A percentile compares a stretch with the other conserved stretches of the same genome.
phyloP scores from a whole-genome alignment of 2,329 filamentous ascomycete species.

The Paecilomyces sp. region DNA sequence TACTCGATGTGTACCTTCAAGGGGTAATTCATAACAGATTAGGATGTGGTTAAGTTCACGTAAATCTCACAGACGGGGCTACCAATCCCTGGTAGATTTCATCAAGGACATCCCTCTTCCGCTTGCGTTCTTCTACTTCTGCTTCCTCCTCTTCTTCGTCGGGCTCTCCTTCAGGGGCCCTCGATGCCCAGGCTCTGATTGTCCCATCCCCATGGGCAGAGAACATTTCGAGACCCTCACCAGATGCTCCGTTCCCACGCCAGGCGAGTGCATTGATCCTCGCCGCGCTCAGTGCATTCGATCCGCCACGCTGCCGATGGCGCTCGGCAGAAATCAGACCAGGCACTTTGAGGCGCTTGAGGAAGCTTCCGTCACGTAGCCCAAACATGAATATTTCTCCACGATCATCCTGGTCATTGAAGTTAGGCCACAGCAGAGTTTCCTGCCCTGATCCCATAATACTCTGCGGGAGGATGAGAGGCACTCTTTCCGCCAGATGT shows the following conservation, averaged over 20 bases:
- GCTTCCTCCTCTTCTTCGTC: conserved; percentile 39
- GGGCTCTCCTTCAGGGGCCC: conserved; percentile 41
- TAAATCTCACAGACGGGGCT: conserved; percentile 62
- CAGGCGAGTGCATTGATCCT: conserved; percentile 71
- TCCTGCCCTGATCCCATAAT: conserved; percentile 53
- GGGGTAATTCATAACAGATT: background rate
- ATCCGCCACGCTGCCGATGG: conserved; percentile 31
- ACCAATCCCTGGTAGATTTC: conserved; percentile 74
- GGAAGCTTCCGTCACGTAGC: conserved; percentile 65
- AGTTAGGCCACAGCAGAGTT: conserved; percentile 74
- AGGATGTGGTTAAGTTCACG: conserved; percentile 7
- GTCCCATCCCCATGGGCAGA: conserved; percentile 79
- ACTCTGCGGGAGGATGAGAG: conserved; percentile 57
- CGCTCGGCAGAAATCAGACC: conserved; percentile 40
- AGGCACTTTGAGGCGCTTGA: conserved; percentile 64
- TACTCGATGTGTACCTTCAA: too few relatives aligned
- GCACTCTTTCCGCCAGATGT: conserved; percentile 53
- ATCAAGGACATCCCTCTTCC: conserved; percentile 72
- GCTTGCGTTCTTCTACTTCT: conserved; percentile 47
- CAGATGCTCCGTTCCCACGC: conserved; percentile 55
- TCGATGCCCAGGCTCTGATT: conserved; percentile 71
- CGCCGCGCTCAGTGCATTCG: conserved; percentile 45
- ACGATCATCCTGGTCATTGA: conserved; percentile 56
- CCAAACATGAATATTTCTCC: conserved; percentile 71
- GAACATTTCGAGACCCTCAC: conserved; percentile 62